Conservation (phyloP, 2,329 filamentous ascomycete genomes). For the Emericellopsis atlantica region DNA sequence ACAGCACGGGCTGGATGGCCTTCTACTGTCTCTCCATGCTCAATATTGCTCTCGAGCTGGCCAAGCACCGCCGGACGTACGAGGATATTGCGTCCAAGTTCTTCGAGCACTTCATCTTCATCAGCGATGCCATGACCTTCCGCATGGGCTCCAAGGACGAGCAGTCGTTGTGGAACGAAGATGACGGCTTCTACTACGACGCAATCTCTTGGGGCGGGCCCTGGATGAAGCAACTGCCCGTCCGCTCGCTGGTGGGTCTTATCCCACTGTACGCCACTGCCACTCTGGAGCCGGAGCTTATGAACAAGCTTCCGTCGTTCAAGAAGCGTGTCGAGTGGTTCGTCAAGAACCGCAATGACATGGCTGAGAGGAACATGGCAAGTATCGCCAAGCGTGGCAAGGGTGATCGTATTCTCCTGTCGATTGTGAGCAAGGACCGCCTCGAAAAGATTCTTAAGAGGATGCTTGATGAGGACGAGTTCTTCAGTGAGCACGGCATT, state of each 20-base stretch:
- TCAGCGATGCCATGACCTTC: conserved; percentile 94
- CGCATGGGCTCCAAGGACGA: conserved; percentile 57
- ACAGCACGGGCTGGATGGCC: conserved; percentile 98
- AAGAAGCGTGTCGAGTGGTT: conserved; percentile 94
- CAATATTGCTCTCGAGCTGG: conserved; percentile 89
- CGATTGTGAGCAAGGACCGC: conserved; percentile 88
- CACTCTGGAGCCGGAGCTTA: conserved; percentile 84
- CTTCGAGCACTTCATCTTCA: conserved; percentile 97
- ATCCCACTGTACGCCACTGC: conserved; percentile 89
- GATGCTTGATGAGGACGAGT: conserved; percentile 92
- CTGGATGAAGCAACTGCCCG: conserved; percentile 84
- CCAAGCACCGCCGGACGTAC: conserved; percentile 88
- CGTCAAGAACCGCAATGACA: conserved; percentile 71
- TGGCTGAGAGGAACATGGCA: conserved; percentile 88
- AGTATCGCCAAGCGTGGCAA: conserved; percentile 86
- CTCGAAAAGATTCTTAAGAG: conserved; percentile 76
- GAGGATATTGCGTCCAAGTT: conserved; percentile 97
- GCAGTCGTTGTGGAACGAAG: conserved; percentile 87
- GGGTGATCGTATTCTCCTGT: conserved; percentile 74
- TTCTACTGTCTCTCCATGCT: conserved; percentile 96
- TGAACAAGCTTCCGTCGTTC: conserved; percentile 84
- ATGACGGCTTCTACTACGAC: conserved; percentile 97
- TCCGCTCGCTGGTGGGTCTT: conserved; percentile 81
- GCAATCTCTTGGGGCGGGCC: conserved; percentile 93
- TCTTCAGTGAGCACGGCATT: conserved; percentile 81